Evolutionary conservation across 2,329 filamentous ascomycete genomes (phyloP), one percentile per base, ranked within the genome.

Genomic region (Xylaria sp.): DNA sequence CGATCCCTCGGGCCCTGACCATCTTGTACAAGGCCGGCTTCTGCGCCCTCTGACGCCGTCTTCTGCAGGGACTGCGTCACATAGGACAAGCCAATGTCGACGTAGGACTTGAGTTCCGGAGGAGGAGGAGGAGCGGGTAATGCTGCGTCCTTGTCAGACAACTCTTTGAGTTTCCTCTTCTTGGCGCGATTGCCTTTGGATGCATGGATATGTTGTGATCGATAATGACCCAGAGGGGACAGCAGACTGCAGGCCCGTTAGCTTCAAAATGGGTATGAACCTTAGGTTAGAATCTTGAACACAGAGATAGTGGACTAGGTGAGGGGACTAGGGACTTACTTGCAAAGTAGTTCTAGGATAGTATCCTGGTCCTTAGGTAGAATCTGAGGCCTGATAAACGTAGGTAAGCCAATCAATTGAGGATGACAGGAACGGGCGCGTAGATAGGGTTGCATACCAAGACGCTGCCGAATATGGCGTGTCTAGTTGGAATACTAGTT

Each of bases 341-440:
- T 86, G 85, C 87, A 91, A 5, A 92, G 82, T 57, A 93, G 81
- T 70, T 92, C 89, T 10, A 92, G 76, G 43, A 92, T 90, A 4
- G 84, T 83, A 60, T 90, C 85, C 77, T 92, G 89, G 60, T 91
- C 83, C 57, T 87, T 81, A 20, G 80, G 75, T 1, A 83, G 81
- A 50, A 91, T 83, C 48, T 83, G 78, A 8, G 91, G 91, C 90
- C 91, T 93, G 39, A 28, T 18, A 50, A 41, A 30, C 48, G 25
- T 41, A 39, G 23, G 43, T 57, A 15, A 70, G 65, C 48, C 2
- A 65, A 23, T 43, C 32, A 10, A n/a, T 7, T 39, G 50, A 23
- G 34, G 18, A 50, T 28, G 34, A 12, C 13, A 28, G 55, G 53
- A 32, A 18, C 48, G 15, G 36, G 12, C 52, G 13, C 18, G 23